Percentiles rank a stretch among this genome's conserved stretches.
Evolutionary conservation across 176 grass and related monocot species (phyloP).

Genomic region (Panicum miliaceum): DNA sequence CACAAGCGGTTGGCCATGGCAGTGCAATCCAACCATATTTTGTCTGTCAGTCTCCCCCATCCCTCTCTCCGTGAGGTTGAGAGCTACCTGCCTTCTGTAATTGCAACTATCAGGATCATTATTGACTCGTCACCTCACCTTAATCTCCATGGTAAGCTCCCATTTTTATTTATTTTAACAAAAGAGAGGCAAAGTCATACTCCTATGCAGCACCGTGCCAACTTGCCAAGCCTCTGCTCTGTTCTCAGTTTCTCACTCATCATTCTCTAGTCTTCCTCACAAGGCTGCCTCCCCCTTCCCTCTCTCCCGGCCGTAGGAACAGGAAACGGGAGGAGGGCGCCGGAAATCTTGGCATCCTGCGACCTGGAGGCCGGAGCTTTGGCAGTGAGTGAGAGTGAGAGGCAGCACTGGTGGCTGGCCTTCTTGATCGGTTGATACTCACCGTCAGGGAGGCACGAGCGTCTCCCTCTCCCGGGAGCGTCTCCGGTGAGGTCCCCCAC

Average conservation of each 20-base stretch:
- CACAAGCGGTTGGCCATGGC: conserved; percentile 23
- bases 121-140: conserved; percentile 31
- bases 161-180: not conserved
- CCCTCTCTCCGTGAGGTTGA: not conserved
- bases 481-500: conserved; percentile 13
- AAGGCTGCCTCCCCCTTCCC: not conserved
- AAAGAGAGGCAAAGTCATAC: not conserved
- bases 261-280: not conserved
- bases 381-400: conserved; percentile 17
- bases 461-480: conserved; percentile 12
- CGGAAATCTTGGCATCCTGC: conserved; percentile 15
- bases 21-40: conserved; percentile 24
- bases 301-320: not conserved
- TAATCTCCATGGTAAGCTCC: not conserved
- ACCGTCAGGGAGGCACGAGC: conserved; percentile 15
- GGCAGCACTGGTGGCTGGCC: conserved; percentile 9
- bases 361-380: not conserved
- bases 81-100: conserved; percentile 4
- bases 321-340: not conserved
- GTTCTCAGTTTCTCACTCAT: not conserved
- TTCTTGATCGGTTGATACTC: conserved; percentile 40
- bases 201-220: not conserved
- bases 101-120: conserved; percentile 29
- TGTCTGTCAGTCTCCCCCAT: not conserved
- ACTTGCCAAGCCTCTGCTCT: not conserved